Conservation (phyloP, 306 rosid species). For the Echinosophora koreensis region DNA sequence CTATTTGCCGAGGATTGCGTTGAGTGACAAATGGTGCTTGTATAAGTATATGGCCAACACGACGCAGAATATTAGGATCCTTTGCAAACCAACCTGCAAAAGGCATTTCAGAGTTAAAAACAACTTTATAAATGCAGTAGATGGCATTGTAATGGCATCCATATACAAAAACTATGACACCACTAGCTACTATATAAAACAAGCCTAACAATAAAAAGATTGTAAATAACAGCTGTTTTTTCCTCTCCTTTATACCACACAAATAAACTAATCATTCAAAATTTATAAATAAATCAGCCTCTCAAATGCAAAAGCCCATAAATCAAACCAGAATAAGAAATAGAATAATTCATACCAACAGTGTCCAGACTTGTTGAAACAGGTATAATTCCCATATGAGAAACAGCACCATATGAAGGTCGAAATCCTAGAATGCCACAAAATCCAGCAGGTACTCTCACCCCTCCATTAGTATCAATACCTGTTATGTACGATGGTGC, state of each 20-base stretch:
- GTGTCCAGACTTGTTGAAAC: conserved; percentile 87
- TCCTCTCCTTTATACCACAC: conserved; percentile 25
- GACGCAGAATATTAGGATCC: conserved; percentile 78
- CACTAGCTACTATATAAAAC: conserved; percentile 12
- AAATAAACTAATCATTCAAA: conserved; percentile 26
- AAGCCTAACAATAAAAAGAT: not conserved
- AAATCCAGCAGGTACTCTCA: conserved; percentile 93
- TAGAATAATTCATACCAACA: conserved; percentile 67
- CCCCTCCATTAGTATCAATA: conserved; percentile 90
- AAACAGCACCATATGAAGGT: conserved; percentile 90
- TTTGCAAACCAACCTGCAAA: conserved; percentile 88
- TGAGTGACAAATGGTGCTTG: conserved; percentile 73
- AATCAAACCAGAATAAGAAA: conserved; percentile 22
- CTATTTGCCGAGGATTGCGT: conserved; percentile 80
- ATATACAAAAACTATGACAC: conserved; percentile 1
- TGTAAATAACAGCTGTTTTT: conserved; percentile 4
- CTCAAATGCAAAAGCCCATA: conserved; percentile 22
- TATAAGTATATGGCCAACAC: conserved; percentile 87
- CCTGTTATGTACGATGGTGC: conserved; percentile 59
- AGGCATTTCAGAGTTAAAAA: conserved; percentile 37
- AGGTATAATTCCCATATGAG: conserved; percentile 77
- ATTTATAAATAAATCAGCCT: conserved; percentile 18
- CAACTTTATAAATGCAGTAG: conserved; percentile 26
- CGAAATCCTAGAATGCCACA: conserved; percentile 96
- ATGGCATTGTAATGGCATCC: not conserved